phyloP scores from a whole-genome alignment of 768 basidiomycete genomes.

The Amanita molliuscula region DNA sequence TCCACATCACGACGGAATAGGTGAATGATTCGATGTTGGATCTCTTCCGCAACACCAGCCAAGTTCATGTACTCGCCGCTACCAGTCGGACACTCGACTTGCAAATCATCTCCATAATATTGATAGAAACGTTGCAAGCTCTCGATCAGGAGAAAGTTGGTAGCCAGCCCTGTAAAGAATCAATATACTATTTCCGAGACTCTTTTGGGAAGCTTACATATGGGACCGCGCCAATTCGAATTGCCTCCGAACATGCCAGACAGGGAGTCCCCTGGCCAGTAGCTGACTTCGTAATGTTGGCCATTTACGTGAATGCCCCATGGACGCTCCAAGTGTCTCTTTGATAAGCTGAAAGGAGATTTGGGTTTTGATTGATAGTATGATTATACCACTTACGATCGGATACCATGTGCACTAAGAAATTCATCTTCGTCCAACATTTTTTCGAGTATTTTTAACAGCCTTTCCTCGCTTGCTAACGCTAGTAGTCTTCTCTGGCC shows the following conservation, averaged over 20 bases:
- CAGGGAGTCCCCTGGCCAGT: conserved; percentile 97
- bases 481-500: conserved; percentile 85
- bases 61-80: conserved; percentile 98
- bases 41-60: conserved; percentile 89
- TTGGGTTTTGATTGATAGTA: neutral
- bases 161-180: conserved; percentile 69
- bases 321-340: conserved; percentile 82
- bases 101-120: conserved; percentile 89
- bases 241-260: conserved; percentile 99
- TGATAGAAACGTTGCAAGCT: conserved; percentile 96
- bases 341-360: conserved; percentile 56
- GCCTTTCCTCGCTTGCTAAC: conserved; percentile 83
- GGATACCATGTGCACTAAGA: conserved; percentile 87
- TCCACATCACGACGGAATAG: conserved; percentile 91
- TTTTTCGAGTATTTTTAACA: conserved; percentile 82
- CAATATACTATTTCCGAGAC: neutral
- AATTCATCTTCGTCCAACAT: conserved; percentile 99
- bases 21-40: conserved; percentile 98
- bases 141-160: conserved; percentile 93
- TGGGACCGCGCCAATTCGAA: conserved; percentile 94
- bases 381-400: conserved; percentile 58
- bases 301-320: conserved; percentile 95
- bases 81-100: conserved; percentile 91
- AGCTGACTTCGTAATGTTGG: conserved; percentile 82
- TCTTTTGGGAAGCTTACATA: conserved; percentile 38